Percentiles rank a stretch among this genome's conserved stretches.
These are phyloP conservation scores for Elsinoe batatas DNA, from an alignment of 2,329 filamentous ascomycete species.

Conservation along the genomic window DNA sequence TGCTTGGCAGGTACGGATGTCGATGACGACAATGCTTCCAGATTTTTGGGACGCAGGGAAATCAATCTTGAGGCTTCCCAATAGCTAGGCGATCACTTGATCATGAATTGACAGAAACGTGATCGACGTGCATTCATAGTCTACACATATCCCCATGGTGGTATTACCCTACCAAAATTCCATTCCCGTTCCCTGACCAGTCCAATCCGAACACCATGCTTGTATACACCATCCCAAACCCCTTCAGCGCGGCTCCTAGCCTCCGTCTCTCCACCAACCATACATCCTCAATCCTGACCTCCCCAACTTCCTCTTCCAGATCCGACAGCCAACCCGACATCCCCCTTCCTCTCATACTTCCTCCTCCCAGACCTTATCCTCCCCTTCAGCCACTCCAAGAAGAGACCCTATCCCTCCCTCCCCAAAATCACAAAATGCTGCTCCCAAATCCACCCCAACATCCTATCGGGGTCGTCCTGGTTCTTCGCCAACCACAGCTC, in stretches of 20 bases:
- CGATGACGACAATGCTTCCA: constrained; percentile 3
- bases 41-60: too few species aligned
- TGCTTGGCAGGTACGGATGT: neutral
- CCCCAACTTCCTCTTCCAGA: neutral
- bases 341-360: neutral
- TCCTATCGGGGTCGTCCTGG: constrained; percentile 72
- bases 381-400: neutral
- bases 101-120: neutral
- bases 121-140: constrained; percentile 1
- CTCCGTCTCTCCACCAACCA: neutral
- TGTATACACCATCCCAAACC: neutral
- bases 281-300: neutral
- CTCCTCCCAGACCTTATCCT: neutral
- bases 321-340: neutral
- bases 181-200: neutral
- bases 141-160: neutral
- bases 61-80: neutral
- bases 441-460: constrained; percentile 97
- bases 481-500: constrained; percentile 97
- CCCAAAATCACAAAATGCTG: constrained; percentile 63
- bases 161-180: neutral
- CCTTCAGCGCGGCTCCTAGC: neutral
- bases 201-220: neutral
- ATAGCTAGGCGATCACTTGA: neutral
- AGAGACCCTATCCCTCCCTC: neutral